These are phyloP conservation scores for Rasamsonia emersonii DNA, from an alignment of 2,329 filamentous ascomycete species.

Conservation along the genomic window DNA sequence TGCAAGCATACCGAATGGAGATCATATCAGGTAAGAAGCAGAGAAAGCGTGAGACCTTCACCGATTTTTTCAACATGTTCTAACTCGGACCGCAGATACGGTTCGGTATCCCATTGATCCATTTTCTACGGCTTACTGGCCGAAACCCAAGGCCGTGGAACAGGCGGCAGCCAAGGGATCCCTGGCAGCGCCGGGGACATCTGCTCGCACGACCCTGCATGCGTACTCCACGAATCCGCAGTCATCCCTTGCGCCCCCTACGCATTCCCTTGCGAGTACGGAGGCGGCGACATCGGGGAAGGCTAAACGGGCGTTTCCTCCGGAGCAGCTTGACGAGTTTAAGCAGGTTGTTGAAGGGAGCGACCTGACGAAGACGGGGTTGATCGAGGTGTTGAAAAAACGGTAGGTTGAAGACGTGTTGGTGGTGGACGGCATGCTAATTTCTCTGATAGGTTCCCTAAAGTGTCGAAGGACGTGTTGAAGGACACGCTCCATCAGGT, in stretches of 20 bases:
- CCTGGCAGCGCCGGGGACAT: neutral
- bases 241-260: conserved; percentile 7
- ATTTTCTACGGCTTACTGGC: conserved; percentile 77
- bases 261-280: neutral
- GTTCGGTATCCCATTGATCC: conserved; percentile 64
- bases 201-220: conserved; percentile 13
- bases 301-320: conserved; percentile 42
- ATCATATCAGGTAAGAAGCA: conserved; percentile 55
- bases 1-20: conserved; percentile 61
- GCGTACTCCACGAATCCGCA: conserved; percentile 7
- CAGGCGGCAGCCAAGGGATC: conserved; percentile 12
- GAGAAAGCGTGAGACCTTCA: too few species aligned
- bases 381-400: conserved; percentile 68
- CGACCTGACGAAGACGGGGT: conserved; percentile 63
- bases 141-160: conserved; percentile 21
- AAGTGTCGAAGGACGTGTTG: conserved; percentile 60
- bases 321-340: conserved; percentile 57
- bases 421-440: too few species aligned
- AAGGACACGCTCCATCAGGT: conserved; percentile 60
- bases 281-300: conserved; percentile 12
- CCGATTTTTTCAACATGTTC: conserved; percentile 1
- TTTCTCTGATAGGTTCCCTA: conserved; percentile 48
- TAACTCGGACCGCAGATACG: conserved; percentile 24
- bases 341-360: conserved; percentile 61
- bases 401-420: too few species aligned